phyloP scores from a whole-genome alignment of 208 protist species.

The Acanthamoeba royreba region DNA sequence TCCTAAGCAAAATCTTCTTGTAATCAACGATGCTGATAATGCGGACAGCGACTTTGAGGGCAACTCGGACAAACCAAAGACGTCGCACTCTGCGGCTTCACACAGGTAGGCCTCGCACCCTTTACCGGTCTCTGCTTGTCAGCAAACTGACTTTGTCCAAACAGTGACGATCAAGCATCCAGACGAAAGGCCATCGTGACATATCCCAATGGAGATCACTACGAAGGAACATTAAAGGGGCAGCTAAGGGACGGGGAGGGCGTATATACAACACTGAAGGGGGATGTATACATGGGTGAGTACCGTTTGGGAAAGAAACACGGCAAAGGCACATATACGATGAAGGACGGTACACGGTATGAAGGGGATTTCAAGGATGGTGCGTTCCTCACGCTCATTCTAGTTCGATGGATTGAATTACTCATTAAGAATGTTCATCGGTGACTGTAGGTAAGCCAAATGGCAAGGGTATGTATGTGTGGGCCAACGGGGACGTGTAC shows the following conservation, averaged over 20 bases:
- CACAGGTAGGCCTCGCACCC: too few species aligned
- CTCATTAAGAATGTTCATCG: background rate
- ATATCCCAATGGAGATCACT: slow-evolving; percentile 39
- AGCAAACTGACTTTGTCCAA: too few species aligned
- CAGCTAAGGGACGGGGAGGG: background rate
- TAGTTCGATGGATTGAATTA: background rate
- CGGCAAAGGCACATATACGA: slow-evolving; percentile 35
- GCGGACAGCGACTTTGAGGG: background rate
- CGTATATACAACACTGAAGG: background rate
- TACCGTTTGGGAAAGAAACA: slow-evolving; percentile 27
- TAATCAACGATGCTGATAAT: background rate
- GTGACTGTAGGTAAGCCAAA: background rate
- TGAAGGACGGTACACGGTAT: slow-evolving; percentile 37
- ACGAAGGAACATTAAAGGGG: background rate
- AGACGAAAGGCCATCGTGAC: background rate
- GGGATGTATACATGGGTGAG: slow-evolving; percentile 28
- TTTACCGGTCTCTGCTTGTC: too few species aligned
- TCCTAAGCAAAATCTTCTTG: background rate
- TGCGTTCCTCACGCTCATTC: background rate
- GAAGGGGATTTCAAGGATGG: slow-evolving; percentile 38
- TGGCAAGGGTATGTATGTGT: slow-evolving; percentile 31
- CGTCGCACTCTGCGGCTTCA: background rate
- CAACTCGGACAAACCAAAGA: background rate
- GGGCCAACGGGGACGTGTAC: slow-evolving; percentile 41
- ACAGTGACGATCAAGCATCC: background rate